Base-by-base conservation (phyloP, 2,329 filamentous ascomycete species). In the Fusarium citri region DNA sequence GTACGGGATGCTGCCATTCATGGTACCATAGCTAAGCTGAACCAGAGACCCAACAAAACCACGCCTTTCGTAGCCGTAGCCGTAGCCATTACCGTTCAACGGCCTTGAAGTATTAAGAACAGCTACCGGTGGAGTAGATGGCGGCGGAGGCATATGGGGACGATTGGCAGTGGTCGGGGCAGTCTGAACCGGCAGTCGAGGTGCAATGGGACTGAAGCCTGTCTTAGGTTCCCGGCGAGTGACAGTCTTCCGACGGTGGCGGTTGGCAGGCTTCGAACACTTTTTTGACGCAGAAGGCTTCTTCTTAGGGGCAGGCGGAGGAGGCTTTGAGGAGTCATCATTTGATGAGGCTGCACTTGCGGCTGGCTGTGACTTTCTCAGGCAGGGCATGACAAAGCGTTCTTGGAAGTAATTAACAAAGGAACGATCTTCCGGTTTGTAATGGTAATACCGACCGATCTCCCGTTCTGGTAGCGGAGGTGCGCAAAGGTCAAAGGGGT, bases 181-280 rank as follows among this genome's bases (percentile, higher is more conserved):
- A 37, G 10, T 12, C n/a, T n/a, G 34, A 37, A 11, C 34, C 18
- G 5, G 10, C 18, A 18, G 34, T 37, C 3, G 18, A 37, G 34
- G 34, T 6, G 34, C 34, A 37, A 37, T 12, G 18, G 18, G 12
- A 3, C 3, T n/a, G 18, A n/a, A 0, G 0, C 10, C 6, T 37
- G 10, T 37, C 34, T 0, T 1, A n/a, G 6, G 2, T 6, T 12
- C 18, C 0, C 18, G 6, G 34, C 18, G 1, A 37, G 6, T 12
- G 18, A n/a, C 5, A 12, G 34, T 12, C 3, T 37, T 37, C 34
- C 6, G 18, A 16, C 15, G 15, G 15, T 8, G 1, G 34, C 18
- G 34, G 6, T 37, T 37, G 18, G 34, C 34, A 37, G 18, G 34
- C 18, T n/a, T 37, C 9, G 34, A 37, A 37, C 34, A 4, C 18